Evolutionary conservation across 208 protist species (phyloP), one percentile per base, ranked within the genome.

Genomic region (Spongospora subterranea): DNA sequence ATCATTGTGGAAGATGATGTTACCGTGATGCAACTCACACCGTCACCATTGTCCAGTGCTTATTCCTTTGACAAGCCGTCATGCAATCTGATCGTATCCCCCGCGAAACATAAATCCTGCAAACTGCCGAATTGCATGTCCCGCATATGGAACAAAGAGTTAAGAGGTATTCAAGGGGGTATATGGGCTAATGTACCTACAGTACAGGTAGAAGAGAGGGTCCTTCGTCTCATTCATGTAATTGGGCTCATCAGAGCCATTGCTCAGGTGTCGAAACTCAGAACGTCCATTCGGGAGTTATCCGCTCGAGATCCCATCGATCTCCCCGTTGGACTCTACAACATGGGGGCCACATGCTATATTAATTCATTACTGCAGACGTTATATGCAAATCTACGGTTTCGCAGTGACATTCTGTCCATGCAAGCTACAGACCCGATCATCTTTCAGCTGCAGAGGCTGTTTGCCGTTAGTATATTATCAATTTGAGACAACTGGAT

Each of bases 311-410:
- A 20, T 35, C 71, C 71, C 6, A 35, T n/a, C 17, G 35, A 6
- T 60, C 24, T 82, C 17, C 71, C 71, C 13, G 71, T 82, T 43
- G 71, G 71, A 43, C n/a, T 82, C 6, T n/a, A 43, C n/a, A 82
- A 82, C 35, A 82, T 82, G 71, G 71, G 71, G 17, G 71, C 71
- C 6, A 82, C 71, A 20, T 82, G 71, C 71, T 82, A 82, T 82
- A 82, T 82, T n/a, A 82, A 82, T 43, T 82, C 71, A 43, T 43
- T 82, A 43, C n/a, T 82, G 71, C 71, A 82, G 35, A 35, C 35
- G 35, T 20, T 82, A 82, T 82, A 45, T 82, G 71, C 71, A 13
- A 82, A 82, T 82, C 17, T 35, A 39, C 71, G 71, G 6, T 82
- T 82, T 82, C 71, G 71, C 17, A 82, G 35, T n/a, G 71, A 6